phyloP scores from a whole-genome alignment of 2,329 filamentous ascomycete genomes.

The Paraphaeosphaeria sporulosa region DNA sequence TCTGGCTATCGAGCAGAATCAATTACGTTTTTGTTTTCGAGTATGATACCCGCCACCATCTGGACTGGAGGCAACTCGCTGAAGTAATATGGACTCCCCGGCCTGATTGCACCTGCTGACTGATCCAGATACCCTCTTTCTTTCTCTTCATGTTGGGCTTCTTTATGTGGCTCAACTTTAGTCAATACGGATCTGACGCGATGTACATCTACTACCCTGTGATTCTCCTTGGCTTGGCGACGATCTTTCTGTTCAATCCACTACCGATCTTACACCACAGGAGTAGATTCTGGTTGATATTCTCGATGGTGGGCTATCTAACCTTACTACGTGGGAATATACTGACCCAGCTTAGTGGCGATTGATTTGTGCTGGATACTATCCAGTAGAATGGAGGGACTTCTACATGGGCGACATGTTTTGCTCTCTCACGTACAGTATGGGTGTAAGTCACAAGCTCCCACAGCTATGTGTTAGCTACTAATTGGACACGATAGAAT shows the following conservation, averaged over 20 bases:
- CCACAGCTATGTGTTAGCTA: not conserved
- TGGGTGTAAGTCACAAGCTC: constrained; percentile 69
- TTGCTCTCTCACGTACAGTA: constrained; percentile 90
- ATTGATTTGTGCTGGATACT: constrained; percentile 52
- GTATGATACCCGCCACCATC: constrained; percentile 82
- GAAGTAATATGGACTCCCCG: constrained; percentile 59
- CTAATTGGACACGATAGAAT: constrained; percentile 61
- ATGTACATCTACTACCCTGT: constrained; percentile 90
- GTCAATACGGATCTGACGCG: constrained; percentile 66
- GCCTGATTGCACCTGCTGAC: constrained; percentile 16
- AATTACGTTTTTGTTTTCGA: constrained; percentile 98
- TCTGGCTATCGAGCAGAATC: constrained; percentile 86
- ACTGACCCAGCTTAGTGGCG: constrained; percentile 70
- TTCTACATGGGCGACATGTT: constrained; percentile 83
- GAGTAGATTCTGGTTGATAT: constrained; percentile 84
- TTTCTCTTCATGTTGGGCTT: constrained; percentile 79
- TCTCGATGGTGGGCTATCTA: constrained; percentile 75
- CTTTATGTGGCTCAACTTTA: constrained; percentile 90
- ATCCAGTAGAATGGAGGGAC: constrained; percentile 9
- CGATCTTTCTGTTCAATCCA: constrained; percentile 77
- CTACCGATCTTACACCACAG: constrained; percentile 75
- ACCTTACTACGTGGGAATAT: not conserved
- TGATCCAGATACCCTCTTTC: constrained; percentile 75
- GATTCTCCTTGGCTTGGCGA: constrained; percentile 74
- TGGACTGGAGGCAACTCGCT: constrained; percentile 89